A percentile compares a stretch with the other conserved stretches of the same genome.
phyloP scores from a whole-genome alignment of 1,284 basidiomycete species.

The Tilletia walkeri region DNA sequence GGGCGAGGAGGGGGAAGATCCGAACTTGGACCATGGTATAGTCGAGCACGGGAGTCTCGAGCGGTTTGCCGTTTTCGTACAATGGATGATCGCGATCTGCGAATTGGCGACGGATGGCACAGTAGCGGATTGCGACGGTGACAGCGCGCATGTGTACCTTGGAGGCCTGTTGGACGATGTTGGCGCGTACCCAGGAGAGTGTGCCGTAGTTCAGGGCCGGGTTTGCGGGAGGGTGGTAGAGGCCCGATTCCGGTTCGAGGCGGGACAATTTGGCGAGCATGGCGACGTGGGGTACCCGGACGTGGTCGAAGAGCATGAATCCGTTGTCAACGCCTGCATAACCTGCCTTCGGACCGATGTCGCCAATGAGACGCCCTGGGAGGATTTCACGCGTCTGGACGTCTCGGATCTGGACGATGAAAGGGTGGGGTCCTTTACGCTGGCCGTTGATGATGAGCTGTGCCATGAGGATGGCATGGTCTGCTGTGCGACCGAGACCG shows the following conservation, averaged over 20 bases:
- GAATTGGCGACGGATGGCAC: constrained; percentile 57
- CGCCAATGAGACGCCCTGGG: constrained; percentile 54
- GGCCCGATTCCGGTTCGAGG: constrained; percentile 51
- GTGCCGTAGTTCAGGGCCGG: constrained; percentile 45
- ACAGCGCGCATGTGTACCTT: constrained; percentile 55
- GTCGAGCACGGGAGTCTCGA: constrained; percentile 57
- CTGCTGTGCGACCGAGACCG: constrained; percentile 55
- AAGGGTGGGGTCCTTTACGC: constrained; percentile 55
- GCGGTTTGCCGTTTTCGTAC: constrained; percentile 48
- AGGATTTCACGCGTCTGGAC: constrained; percentile 55
- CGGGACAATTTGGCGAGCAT: constrained; percentile 54
- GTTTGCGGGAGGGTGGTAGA: constrained; percentile 40
- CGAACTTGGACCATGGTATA: constrained; percentile 57
- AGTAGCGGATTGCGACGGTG: constrained; percentile 57
- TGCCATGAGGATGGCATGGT: constrained; percentile 57
- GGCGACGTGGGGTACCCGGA: constrained; percentile 56
- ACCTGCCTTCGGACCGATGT: constrained; percentile 56
- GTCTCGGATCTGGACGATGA: constrained; percentile 57
- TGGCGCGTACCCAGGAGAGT: constrained; percentile 51
- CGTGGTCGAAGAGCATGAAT: constrained; percentile 41
- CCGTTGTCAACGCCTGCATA: constrained; percentile 55
- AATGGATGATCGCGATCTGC: constrained; percentile 56
- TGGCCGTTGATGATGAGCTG: constrained; percentile 56
- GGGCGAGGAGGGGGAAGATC: constrained; percentile 57
- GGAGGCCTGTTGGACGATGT: constrained; percentile 54